Conservation (phyloP, 306 rosid genomes). For the Begonia peltatifolia region DNA sequence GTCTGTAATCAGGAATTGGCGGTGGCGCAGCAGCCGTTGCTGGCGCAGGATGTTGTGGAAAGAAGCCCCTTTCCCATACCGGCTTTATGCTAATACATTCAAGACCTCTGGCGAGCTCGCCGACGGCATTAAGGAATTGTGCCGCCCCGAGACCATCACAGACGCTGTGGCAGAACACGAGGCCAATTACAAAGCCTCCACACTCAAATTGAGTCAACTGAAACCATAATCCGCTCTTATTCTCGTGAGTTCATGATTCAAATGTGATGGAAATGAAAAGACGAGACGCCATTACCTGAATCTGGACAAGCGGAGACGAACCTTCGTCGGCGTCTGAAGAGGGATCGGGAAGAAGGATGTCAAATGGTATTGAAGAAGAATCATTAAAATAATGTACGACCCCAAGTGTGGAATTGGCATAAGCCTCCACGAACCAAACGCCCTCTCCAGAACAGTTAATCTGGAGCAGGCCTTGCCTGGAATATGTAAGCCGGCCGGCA, state of each 20-base stretch:
- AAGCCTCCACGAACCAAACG: conserved; percentile 51
- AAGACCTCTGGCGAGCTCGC: conserved; percentile 47
- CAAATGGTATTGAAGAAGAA: conserved; percentile 20
- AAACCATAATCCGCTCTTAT: no score
- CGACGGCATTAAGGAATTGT: conserved; percentile 58
- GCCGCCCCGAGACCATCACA: conserved; percentile 91
- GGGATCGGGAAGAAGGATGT: conserved; percentile 37
- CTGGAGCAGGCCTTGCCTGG: conserved; percentile 14
- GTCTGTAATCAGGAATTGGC: conserved; percentile 18
- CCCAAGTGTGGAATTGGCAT: conserved; percentile 24
- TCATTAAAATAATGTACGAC: conserved; percentile 37
- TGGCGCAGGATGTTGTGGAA: conserved; percentile 3
- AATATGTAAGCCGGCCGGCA: conserved; percentile 36
- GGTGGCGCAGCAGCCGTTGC: conserved; percentile 4
- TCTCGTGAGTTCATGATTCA: no score
- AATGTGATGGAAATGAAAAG: no score
- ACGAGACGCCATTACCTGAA: conserved; percentile 28
- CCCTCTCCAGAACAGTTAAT: conserved; percentile 51
- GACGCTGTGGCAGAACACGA: conserved; percentile 51
- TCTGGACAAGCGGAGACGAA: conserved; percentile 40
- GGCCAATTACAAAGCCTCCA: conserved; percentile 69
- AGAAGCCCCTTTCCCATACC: conserved; percentile 49
- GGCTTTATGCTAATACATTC: conserved; percentile 31
- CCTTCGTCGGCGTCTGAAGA: conserved; percentile 15
- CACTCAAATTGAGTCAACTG: conserved; percentile 66